Evolutionary conservation across 768 basidiomycete species (phyloP), one percentile per base, ranked within the genome.

Genomic region (Boletellus ananas): DNA sequence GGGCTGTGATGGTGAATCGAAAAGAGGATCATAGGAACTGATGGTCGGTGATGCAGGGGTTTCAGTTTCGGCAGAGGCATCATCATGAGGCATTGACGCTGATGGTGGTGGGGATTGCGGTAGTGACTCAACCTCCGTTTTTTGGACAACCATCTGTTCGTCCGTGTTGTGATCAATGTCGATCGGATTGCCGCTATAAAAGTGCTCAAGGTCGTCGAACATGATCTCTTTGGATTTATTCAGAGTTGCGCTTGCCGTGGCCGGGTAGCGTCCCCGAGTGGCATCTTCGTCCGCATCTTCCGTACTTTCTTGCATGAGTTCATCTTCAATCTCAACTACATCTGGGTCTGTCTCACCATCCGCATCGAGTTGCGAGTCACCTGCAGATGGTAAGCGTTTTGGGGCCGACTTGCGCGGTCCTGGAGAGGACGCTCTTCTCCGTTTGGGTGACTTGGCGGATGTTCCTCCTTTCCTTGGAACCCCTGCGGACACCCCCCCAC

Each of bases 251-350:
- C 23, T 42, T n/a, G 45, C 49, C 11, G 53, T 46, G 21, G 38
- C 21, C 17, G 34, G 23, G 17, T 9, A 3, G 20, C n/a, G 50
- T 41, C 50, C 43, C 51, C 21, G 45, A 25, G 50, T 27, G 17
- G 49, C 41, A 34, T 21, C 48, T 23, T 57, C 57, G 42, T 63
- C 61, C 1, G 11, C 45, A 34, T 58, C 63, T 36, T 62, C 68
- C 18, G 37, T 5, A 34, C 57, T 57, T 29, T 37, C 58, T 56
- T 56, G 58, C 61, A 68, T 64, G 41, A 65, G 60, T 34, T 61
- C 62, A 23, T 66, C 66, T 43, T 65, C 68, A 46, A 76, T 72
- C 11, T 72, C 73, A 25, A 69, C 61, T 14, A 63, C 58, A 43
- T 75, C 74, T 21, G 66, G 61, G 43, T 71, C 68, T 17, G 62